phyloP scores from a whole-genome alignment of 768 basidiomycete genomes.

The Erythrobasidium yunnanense region DNA sequence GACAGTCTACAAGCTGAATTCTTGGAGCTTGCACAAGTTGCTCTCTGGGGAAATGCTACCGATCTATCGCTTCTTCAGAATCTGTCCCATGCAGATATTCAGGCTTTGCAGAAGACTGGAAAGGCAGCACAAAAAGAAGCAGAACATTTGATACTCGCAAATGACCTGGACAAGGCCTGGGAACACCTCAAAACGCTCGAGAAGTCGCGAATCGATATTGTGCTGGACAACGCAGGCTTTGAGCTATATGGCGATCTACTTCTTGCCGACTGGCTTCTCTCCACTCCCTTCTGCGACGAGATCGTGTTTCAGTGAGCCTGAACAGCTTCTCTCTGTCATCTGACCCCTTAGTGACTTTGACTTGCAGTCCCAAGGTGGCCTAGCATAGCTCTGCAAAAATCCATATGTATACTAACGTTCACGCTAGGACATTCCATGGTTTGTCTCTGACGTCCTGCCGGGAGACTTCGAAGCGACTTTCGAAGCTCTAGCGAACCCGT shows the following conservation, averaged over 20 bases:
- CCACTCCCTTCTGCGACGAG: slow-evolving; percentile 65
- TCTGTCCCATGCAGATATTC: slow-evolving; percentile 68
- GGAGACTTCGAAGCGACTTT: slow-evolving; percentile 60
- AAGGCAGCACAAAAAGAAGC: slow-evolving; percentile 67
- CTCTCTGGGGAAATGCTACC: slow-evolving; percentile 82
- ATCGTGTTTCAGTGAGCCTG: slow-evolving; percentile 84
- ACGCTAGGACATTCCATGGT: slow-evolving; percentile 94
- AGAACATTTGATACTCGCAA: slow-evolving; percentile 66
- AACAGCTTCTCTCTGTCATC: not conserved
- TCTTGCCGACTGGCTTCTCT: slow-evolving; percentile 83
- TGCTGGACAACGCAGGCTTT: slow-evolving; percentile 84
- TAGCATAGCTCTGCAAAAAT: too few relatives aligned
- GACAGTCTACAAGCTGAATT: slow-evolving; percentile 21
- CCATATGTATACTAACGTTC: too few relatives aligned
- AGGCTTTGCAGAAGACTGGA: slow-evolving; percentile 68
- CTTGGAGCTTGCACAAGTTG: slow-evolving; percentile 42
- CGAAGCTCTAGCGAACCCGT: slow-evolving; percentile 44
- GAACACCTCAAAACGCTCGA: slow-evolving; percentile 53
- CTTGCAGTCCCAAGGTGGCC: slow-evolving; percentile 2
- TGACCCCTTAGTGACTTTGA: slow-evolving; percentile 11
- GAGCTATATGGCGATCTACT: slow-evolving; percentile 42
- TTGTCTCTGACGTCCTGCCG: slow-evolving; percentile 53
- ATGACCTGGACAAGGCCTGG: slow-evolving; percentile 72
- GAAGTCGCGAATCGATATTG: slow-evolving; percentile 59
- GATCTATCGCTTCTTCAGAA: slow-evolving; percentile 85